Evolutionary conservation across 495 filamentous ascomycete species (phyloP).

Genomic region (Melanomma pulvis-pyrius): DNA sequence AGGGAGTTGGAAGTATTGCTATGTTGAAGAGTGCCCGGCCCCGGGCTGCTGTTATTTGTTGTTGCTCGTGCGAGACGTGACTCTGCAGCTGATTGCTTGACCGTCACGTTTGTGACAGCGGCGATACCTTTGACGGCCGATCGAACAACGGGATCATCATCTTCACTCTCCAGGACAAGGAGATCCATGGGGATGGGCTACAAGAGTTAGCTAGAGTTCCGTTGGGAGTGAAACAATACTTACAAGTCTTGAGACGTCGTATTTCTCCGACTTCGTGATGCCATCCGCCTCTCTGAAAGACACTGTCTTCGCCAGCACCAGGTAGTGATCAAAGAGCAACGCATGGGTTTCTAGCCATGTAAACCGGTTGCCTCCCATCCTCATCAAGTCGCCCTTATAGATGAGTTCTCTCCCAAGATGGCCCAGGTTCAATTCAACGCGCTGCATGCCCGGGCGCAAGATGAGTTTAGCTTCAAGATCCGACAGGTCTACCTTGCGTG

Average conservation of each 20-base stretch:
- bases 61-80: conserved; percentile 55
- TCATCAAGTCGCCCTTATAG: conserved; percentile 84
- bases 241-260: conserved; percentile 91
- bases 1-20: conserved; percentile 60
- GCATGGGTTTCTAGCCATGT: conserved; percentile 90
- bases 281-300: conserved; percentile 64
- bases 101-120: conserved; percentile 60
- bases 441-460: conserved; percentile 81
- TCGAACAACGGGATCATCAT: conserved; percentile 88
- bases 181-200: conserved; percentile 97
- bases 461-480: conserved; percentile 84
- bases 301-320: conserved; percentile 86
- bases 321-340: conserved; percentile 93
- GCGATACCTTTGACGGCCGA: conserved; percentile 76
- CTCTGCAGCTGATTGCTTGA: conserved; percentile 49
- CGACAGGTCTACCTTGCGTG: conserved; percentile 83
- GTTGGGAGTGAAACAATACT: conserved; percentile 38
- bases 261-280: conserved; percentile 76
- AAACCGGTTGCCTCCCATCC: conserved; percentile 83
- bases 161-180: conserved; percentile 83
- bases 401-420: conserved; percentile 90
- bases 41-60: conserved; percentile 52
- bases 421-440: conserved; percentile 85
- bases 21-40: conserved; percentile 64
- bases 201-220: conserved; percentile 7